Base-by-base conservation (phyloP, 148 eudicot species). In the Fagopyrum tataricum region DNA sequence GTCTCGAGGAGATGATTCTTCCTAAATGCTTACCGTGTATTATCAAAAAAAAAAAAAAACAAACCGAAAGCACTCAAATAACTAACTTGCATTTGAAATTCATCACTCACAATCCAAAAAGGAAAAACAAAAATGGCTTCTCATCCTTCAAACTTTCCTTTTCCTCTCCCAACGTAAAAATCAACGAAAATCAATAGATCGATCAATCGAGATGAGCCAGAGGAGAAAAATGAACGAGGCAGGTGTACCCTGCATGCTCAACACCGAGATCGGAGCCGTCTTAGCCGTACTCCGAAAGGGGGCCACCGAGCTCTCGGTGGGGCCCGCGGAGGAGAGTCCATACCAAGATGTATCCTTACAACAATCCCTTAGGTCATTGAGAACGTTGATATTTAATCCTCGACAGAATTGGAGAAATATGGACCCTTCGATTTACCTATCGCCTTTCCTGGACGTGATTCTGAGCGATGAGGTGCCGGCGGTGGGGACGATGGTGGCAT, bases 211-310 rank as follows among this genome's bases (percentile, higher is more conserved):
- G 53, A 41, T 6, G 40, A 66, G 41, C 67, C 24, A 47, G 83
- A 78, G 76, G 2, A 91, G 49, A 42, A 85, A 78, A 76, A 83
- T 81, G 41, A 91, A 77, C 82, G 89, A 91, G 64, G 76, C 90
- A 15, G 96, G 93, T 1, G 37, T 91, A 18, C 87, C 96, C 0
- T 94, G 98, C 88, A 91, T 88, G 85, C 74, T 94, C 7, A 94
- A 88, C 86, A 89, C 98, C 47, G 98, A 91, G 78, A 84, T 91
- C 3, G 91, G 98, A 46, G 91, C 97, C 7, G 91, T 94, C 31
- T 72, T 94, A 17, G 97, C 97, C 7, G 91, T 88, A 15, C 79
- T 94, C 23, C 83, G 96, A 10, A 43, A 46, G 52, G 48, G 72
- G 1, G 51, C 72, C 13, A 70, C 52, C 3, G 72, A 43, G 17